Base-by-base conservation (phyloP, 306 rosid genomes). In the Dryas octopetala region DNA sequence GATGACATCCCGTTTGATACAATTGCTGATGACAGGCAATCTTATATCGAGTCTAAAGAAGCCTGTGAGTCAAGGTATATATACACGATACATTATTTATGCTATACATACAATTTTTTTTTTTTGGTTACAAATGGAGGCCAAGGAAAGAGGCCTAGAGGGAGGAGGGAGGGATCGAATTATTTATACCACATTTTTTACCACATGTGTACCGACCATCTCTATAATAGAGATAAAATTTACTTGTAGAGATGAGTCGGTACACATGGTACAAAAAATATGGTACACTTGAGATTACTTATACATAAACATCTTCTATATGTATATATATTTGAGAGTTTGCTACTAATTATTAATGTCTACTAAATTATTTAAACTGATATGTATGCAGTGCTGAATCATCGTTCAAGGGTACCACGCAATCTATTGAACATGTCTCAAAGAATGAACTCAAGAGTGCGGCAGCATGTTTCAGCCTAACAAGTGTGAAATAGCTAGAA, bases 61-160 rank as follows among this genome's bases (percentile, higher is more conserved):
- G 68, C 75, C 16, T 81, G 80, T 19, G 83, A 86, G 7, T 84
- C 88, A 7, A 84, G 88, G 88, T 86, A 40, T 40, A 43, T 3
- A 10, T 13, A 54, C 23, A 23, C 23, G 23, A 23, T 23, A 32
- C 38, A 32, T 32, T 32, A 32, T 32, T 32, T 32, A 23, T 23
- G 0, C 23, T 23, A 23, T 23, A 23, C 23, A 0, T 23, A 23
- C 23, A 19, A 19, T 23, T 23, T 23, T 19, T 19, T 19, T 19
- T 19, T 19, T 19, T 19, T 19, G 19, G 19, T 19, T 19, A 19
- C 0, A 19, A 19, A 19, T 0, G 19, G 19, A 19, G 19, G 19
- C 19, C 19, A 19, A 19, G 19, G 19, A 19, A 19, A 0, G 19
- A 19, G 19, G 19, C 19, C 19, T 19, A 19, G 19, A 19, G 19